Evolutionary conservation across 768 basidiomycete species (phyloP).

Genomic region (Auriscalpium orientale): DNA sequence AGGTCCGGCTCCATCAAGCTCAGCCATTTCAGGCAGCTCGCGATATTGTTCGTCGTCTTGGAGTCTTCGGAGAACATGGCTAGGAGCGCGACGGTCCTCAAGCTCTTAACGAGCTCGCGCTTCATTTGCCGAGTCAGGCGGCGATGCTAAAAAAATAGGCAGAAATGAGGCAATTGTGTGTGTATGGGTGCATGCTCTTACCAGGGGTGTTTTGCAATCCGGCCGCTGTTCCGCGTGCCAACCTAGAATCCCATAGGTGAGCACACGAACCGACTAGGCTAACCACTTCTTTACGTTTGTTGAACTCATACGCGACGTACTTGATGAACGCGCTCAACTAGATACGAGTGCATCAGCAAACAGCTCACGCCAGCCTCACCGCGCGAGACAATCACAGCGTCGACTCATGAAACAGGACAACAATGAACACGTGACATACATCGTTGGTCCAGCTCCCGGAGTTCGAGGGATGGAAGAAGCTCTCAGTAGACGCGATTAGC

Average conservation of each 20-base stretch:
- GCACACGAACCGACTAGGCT: not conserved
- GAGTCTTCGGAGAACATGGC: slow-evolving; percentile 86
- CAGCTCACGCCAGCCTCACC: not conserved
- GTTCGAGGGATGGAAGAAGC: slow-evolving; percentile 87
- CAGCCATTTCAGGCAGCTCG: slow-evolving; percentile 77
- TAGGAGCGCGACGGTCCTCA: slow-evolving; percentile 77
- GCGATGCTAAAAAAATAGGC: slow-evolving; percentile 41
- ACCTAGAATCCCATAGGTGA: slow-evolving; percentile 29
- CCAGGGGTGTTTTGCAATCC: slow-evolving; percentile 73
- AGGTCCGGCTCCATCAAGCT: slow-evolving; percentile 80
- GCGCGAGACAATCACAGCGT: not conserved
- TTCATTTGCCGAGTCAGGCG: slow-evolving; percentile 73
- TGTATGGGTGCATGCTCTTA: slow-evolving; percentile 19
- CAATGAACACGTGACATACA: slow-evolving; percentile 32
- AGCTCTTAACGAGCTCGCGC: slow-evolving; percentile 74
- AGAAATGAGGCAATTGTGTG: not conserved
- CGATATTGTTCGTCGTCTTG: slow-evolving; percentile 65
- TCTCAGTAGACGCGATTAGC: slow-evolving; percentile 80
- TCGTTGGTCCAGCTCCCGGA: slow-evolving; percentile 78
- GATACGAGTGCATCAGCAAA: slow-evolving; percentile 4
- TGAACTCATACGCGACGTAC: slow-evolving; percentile 76
- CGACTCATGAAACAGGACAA: slow-evolving; percentile 14
- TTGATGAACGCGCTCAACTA: slow-evolving; percentile 83
- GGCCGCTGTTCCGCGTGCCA: slow-evolving; percentile 74
- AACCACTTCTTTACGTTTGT: slow-evolving; percentile 48